phyloP scores from a whole-genome alignment of 352 stramenopile genomes.

The Phytopythium mirpurense region DNA sequence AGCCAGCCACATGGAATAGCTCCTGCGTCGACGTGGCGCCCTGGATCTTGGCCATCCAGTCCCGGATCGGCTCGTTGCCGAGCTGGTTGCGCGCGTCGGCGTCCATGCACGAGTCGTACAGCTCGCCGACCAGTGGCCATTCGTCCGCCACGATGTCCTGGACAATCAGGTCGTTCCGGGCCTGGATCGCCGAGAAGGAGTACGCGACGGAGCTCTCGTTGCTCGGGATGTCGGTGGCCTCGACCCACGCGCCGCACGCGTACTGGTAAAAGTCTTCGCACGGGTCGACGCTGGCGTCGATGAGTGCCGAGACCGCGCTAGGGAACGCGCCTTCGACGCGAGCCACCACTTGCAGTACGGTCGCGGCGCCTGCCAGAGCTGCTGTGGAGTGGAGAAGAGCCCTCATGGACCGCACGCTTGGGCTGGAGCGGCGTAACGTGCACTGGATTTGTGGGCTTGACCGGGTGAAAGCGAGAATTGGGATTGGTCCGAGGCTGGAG shows the following conservation, averaged over 20 bases:
- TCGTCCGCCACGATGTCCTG: slow-evolving; percentile 54
- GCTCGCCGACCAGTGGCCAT: slow-evolving; percentile 49
- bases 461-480: too few relatives aligned
- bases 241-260: slow-evolving; percentile 51
- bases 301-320: slow-evolving; percentile 27
- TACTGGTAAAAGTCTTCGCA: slow-evolving; percentile 78
- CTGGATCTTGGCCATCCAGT: slow-evolving; percentile 30
- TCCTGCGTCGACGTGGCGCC: slow-evolving; percentile 23
- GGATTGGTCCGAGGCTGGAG: too few relatives aligned
- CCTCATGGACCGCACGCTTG: too few relatives aligned
- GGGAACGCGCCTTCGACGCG: slow-evolving; percentile 17
- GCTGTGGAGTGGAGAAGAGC: too few relatives aligned
- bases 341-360: too few relatives aligned
- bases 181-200: slow-evolving; percentile 37
- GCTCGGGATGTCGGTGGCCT: slow-evolving; percentile 25
- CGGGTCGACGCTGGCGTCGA: slow-evolving; percentile 41
- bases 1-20: slow-evolving; percentile 35
- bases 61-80: slow-evolving; percentile 34
- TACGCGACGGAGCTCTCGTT: slow-evolving; percentile 29
- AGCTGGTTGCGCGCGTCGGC: slow-evolving; percentile 34
- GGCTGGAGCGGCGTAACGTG: too few relatives aligned
- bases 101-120: slow-evolving; percentile 70
- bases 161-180: slow-evolving; percentile 51
- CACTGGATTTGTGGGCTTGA: too few relatives aligned
- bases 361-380: too few relatives aligned